phyloP scores from a whole-genome alignment of 2,329 filamentous ascomycete species.

The Podosphaera fusca region DNA sequence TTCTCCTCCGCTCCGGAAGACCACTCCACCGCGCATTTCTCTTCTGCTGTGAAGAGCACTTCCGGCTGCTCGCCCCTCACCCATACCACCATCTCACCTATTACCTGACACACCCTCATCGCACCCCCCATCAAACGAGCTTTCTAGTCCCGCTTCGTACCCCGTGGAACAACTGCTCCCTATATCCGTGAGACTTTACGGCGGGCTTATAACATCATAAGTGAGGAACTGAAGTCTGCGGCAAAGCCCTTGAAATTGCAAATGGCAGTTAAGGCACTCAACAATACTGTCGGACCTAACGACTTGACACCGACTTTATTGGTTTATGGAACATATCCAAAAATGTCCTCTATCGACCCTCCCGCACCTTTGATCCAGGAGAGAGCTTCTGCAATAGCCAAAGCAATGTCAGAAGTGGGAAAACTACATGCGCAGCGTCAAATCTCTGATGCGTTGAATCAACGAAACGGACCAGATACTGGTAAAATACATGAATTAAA shows the following conservation, averaged over 20 bases:
- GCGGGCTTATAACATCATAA: slow-evolving; percentile 1
- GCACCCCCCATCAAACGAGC: no score
- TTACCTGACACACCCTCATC: no score
- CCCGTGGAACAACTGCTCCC: no score
- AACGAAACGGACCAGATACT: background rate
- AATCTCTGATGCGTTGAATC: background rate
- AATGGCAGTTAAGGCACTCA: slow-evolving; percentile 1
- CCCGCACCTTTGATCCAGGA: background rate
- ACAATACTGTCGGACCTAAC: background rate
- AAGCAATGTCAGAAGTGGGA: background rate
- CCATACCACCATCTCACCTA: no score
- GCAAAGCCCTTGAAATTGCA: background rate
- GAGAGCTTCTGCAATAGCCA: background rate
- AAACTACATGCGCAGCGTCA: background rate
- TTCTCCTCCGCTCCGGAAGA: no score
- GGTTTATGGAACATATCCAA: background rate
- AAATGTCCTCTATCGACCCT: background rate
- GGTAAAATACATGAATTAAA: background rate
- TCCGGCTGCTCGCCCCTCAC: no score
- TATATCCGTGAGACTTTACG: background rate
- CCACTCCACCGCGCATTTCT: no score
- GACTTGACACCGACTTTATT: background rate
- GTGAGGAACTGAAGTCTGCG: background rate
- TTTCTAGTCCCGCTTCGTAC: no score
- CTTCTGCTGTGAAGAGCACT: no score